These are phyloP conservation scores for Sporobolomyces pararoseus DNA, from an alignment of 768 basidiomycete species.

Conservation along the genomic window DNA sequence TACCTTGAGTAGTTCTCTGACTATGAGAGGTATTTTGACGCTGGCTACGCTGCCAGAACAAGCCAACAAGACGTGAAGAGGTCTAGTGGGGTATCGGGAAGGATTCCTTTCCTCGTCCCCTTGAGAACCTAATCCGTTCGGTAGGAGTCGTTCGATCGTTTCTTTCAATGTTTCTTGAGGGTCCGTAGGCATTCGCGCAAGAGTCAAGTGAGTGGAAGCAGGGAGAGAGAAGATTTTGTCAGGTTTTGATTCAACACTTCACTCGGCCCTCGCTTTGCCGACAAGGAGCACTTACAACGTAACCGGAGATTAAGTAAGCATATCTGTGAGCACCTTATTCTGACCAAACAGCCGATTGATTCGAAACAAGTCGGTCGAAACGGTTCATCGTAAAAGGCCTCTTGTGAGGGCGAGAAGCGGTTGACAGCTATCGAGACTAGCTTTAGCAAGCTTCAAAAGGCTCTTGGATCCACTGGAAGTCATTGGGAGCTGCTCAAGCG, in stretches of 20 bases:
- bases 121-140: slow-evolving; percentile 40
- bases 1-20: slow-evolving; percentile 65
- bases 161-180: slow-evolving; percentile 1
- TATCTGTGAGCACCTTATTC: too few species aligned
- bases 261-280: neutral
- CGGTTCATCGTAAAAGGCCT: too few species aligned
- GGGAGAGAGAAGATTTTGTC: neutral
- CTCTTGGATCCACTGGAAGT: too few species aligned
- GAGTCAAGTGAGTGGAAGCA: neutral
- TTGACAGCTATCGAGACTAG: too few species aligned
- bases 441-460: too few species aligned
- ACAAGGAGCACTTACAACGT: too few species aligned
- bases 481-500: too few species aligned
- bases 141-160: slow-evolving; percentile 24
- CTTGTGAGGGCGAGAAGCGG: too few species aligned
- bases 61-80: slow-evolving; percentile 67
- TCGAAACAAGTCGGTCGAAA: too few species aligned
- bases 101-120: slow-evolving; percentile 39
- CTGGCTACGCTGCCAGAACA: slow-evolving; percentile 94
- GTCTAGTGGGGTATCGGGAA: slow-evolving; percentile 38
- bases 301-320: too few species aligned
- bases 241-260: neutral
- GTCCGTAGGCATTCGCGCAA: neutral
- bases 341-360: too few species aligned
- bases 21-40: slow-evolving; percentile 87